Percentiles rank a stretch among this genome's conserved stretches.
Conservation (phyloP, 2,329 filamentous ascomycete species). For the Alternaria panax region DNA sequence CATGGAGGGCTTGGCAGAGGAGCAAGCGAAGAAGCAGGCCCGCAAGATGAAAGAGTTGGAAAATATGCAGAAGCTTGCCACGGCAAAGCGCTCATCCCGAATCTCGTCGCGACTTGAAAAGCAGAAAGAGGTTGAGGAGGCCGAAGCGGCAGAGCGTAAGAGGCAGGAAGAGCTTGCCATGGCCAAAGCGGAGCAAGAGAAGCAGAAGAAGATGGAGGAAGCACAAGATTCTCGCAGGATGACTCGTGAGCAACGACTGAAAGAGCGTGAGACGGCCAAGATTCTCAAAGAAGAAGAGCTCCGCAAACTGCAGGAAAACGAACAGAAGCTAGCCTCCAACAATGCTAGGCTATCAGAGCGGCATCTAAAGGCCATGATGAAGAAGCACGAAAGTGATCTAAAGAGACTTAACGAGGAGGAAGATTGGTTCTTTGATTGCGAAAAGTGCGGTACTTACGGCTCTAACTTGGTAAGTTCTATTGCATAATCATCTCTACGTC, state of each 20-base stretch:
- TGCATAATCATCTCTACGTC: neutral
- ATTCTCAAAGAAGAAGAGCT: slow-evolving; percentile 86
- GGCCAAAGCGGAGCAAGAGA: slow-evolving; percentile 66
- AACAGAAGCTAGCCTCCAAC: slow-evolving; percentile 61
- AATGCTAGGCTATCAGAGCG: slow-evolving; percentile 73
- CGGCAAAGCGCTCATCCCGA: slow-evolving; percentile 90
- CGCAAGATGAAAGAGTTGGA: slow-evolving; percentile 82
- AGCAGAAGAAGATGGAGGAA: slow-evolving; percentile 70
- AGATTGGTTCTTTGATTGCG: slow-evolving; percentile 94
- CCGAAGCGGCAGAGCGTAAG: slow-evolving; percentile 73
- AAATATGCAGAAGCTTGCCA: slow-evolving; percentile 85
- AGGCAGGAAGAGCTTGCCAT: slow-evolving; percentile 69
- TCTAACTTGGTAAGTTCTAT: slow-evolving; percentile 68
- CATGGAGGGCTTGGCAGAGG: slow-evolving; percentile 76
- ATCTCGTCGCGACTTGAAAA: slow-evolving; percentile 83
- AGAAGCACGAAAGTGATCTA: slow-evolving; percentile 78
- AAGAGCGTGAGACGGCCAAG: slow-evolving; percentile 84
- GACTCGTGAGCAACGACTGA: slow-evolving; percentile 84
- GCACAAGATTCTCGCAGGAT: slow-evolving; percentile 81
- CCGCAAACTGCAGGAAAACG: slow-evolving; percentile 77
- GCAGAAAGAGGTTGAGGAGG: slow-evolving; percentile 75
- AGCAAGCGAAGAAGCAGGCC: slow-evolving; percentile 73
- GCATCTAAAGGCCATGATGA: slow-evolving; percentile 81
- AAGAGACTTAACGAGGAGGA: slow-evolving; percentile 74
- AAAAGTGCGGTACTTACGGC: slow-evolving; percentile 84